These are phyloP conservation scores for Elongisporangium anandrum DNA, from an alignment of 352 stramenopile genomes.

Conservation along the genomic window DNA sequence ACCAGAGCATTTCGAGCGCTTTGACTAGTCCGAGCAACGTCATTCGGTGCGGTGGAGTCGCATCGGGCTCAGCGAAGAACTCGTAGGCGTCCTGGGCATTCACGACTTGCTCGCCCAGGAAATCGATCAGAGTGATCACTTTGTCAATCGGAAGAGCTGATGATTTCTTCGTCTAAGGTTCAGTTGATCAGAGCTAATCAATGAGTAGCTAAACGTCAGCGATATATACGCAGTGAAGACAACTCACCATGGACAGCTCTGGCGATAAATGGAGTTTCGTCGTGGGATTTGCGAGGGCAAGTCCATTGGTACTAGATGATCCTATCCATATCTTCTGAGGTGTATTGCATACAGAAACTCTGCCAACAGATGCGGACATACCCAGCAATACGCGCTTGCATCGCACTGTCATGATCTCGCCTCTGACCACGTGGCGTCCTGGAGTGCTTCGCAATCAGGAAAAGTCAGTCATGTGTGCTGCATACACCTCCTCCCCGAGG, in stretches of 20 bases:
- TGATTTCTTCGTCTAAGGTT: background rate
- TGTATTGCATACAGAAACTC: too few relatives aligned
- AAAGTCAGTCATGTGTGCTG: background rate
- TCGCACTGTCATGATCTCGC: slow-evolving; percentile 49
- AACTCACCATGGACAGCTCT: background rate
- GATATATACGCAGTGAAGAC: background rate
- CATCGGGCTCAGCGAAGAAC: slow-evolving; percentile 20
- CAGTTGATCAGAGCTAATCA: background rate
- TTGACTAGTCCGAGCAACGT: slow-evolving; percentile 41
- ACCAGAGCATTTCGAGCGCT: slow-evolving; percentile 42
- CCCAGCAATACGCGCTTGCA: slow-evolving; percentile 29
- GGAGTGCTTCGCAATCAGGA: background rate
- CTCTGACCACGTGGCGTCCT: slow-evolving; percentile 37
- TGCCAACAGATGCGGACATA: slow-evolving; percentile 1
- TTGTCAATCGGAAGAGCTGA: slow-evolving; percentile 24
- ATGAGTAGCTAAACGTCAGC: background rate
- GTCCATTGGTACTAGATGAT: background rate
- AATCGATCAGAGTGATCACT: slow-evolving; percentile 56
- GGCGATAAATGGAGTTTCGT: background rate
- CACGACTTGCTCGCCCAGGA: slow-evolving; percentile 53
- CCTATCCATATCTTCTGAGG: background rate
- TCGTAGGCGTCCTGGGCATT: slow-evolving; percentile 58
- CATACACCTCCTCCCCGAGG: too few relatives aligned
- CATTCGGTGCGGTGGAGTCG: slow-evolving; percentile 17
- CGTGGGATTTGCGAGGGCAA: background rate